Conservation (phyloP, 306 rosid species). For the Leucaena leucocephala region DNA sequence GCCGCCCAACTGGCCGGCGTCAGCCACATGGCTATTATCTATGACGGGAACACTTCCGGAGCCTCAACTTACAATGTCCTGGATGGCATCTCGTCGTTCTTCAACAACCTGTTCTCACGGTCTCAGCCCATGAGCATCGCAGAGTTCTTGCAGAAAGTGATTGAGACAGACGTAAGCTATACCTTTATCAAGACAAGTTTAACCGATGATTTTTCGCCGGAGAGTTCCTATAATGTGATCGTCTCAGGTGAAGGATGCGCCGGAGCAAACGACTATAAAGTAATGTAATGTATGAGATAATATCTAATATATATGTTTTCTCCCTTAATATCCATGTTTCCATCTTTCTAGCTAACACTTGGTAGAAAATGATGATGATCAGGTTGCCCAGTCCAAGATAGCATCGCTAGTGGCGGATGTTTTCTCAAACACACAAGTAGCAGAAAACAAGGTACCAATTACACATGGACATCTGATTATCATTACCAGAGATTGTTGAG, state of each 20-base stretch:
- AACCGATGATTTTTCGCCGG: constrained; percentile 77
- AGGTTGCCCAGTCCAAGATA: constrained; percentile 83
- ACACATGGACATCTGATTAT: constrained; percentile 1
- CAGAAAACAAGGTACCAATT: constrained; percentile 83
- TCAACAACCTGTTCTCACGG: constrained; percentile 72
- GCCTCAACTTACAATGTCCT: constrained; percentile 79
- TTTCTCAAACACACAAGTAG: constrained; percentile 87
- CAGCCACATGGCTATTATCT: constrained; percentile 82
- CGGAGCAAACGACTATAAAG: constrained; percentile 90
- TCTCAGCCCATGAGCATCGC: constrained; percentile 61
- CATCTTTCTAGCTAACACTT: constrained; percentile 14
- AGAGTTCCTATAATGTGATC: constrained; percentile 77
- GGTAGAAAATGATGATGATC: constrained; percentile 21
- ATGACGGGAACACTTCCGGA: constrained; percentile 45
- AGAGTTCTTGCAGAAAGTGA: constrained; percentile 73
- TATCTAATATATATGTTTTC: constrained; percentile 40
- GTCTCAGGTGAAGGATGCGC: constrained; percentile 71
- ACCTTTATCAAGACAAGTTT: constrained; percentile 85
- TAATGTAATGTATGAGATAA: constrained; percentile 98
- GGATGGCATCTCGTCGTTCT: constrained; percentile 86
- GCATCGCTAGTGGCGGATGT: constrained; percentile 84
- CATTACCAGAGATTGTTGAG: not conserved
- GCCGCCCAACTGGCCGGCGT: constrained; percentile 93
- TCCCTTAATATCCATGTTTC: constrained; percentile 29
- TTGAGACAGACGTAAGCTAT: constrained; percentile 70